A percentile compares a stretch with the other conserved stretches of the same genome.
phyloP scores from a whole-genome alignment of 2,329 filamentous ascomycete genomes.

The Aspergillus texensis region DNA sequence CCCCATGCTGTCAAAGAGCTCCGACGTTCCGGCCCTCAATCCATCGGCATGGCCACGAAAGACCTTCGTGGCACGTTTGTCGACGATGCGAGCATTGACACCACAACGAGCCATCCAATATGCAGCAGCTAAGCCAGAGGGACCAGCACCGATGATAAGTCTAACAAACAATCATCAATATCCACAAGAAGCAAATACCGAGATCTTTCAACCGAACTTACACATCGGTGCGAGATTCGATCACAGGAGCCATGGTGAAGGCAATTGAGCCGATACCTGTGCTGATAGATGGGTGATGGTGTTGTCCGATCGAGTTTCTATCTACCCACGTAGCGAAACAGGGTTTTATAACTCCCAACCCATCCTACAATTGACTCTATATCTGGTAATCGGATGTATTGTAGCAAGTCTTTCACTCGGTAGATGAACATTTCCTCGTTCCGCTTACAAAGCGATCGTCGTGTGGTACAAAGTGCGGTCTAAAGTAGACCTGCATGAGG shows the following conservation, averaged over 20 bases:
- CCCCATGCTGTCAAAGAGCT: constrained; percentile 69
- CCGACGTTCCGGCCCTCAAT: constrained; percentile 18
- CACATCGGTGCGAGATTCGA: constrained; percentile 16
- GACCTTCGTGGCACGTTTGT: constrained; percentile 46
- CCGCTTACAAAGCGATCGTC: neutral
- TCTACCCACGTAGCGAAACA: no score
- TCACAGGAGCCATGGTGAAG: constrained; percentile 4
- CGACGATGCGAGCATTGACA: constrained; percentile 53
- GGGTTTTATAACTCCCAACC: neutral
- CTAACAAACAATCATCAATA: neutral
- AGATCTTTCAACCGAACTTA: neutral
- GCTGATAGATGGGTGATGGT: no score
- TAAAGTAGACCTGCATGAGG: neutral
- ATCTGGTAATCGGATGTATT: neutral
- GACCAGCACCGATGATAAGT: constrained; percentile 54
- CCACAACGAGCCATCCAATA: constrained; percentile 53
- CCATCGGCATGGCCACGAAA: constrained; percentile 28
- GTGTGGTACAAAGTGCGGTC: neutral
- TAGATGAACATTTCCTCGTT: neutral
- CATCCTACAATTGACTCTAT: neutral
- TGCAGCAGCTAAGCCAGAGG: constrained; percentile 52
- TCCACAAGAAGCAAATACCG: neutral
- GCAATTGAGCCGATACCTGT: neutral
- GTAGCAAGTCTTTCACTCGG: neutral
- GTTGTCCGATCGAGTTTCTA: no score